These are phyloP conservation scores for Hypomyces rosellus DNA, from an alignment of 2,329 filamentous ascomycete species.

Conservation along the genomic window DNA sequence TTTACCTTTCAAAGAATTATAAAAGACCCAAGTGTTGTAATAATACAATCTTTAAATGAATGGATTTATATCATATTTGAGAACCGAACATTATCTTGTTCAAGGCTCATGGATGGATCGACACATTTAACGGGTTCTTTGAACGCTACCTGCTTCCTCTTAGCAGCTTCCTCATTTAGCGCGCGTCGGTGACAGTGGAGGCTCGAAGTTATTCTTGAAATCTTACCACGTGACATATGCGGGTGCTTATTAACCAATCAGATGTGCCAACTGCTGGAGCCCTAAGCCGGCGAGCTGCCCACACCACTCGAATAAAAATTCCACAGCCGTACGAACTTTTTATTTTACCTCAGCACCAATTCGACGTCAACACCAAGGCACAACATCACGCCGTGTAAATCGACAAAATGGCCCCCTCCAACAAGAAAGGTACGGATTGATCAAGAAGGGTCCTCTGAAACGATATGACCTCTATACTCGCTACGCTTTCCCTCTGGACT, in stretches of 20 bases:
- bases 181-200: not conserved
- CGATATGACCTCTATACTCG: conserved; percentile 1
- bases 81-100: no score
- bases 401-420: conserved; percentile 26
- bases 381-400: conserved; percentile 7
- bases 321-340: conserved; percentile 3
- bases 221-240: conserved; percentile 12
- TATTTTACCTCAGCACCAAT: not conserved
- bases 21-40: no score
- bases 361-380: conserved; percentile 10
- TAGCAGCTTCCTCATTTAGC: not conserved
- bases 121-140: no score
- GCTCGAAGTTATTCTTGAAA: not conserved
- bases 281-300: conserved; percentile 21
- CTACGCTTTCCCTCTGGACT: conserved; percentile 1
- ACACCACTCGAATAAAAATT: conserved; percentile 14
- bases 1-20: no score
- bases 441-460: conserved; percentile 4
- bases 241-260: conserved; percentile 6
- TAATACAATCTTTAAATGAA: no score
- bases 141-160: no score
- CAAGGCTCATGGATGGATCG: no score
- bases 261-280: conserved; percentile 11
- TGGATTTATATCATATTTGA: no score
- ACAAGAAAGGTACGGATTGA: conserved; percentile 44